Conservation (phyloP, 495 filamentous ascomycete species). For the Gamarada debralockiae region DNA sequence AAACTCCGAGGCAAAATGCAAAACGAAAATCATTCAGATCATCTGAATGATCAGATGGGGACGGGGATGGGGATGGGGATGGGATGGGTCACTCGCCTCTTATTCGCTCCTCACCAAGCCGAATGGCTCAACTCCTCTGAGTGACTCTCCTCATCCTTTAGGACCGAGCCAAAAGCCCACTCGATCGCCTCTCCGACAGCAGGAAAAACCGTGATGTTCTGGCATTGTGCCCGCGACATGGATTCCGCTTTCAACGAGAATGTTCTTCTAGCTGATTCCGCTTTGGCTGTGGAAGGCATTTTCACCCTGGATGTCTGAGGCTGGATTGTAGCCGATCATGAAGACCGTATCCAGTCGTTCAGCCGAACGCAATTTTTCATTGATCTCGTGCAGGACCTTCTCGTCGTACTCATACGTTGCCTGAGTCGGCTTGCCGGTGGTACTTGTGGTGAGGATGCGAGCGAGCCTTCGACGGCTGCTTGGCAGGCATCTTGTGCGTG, state of each 20-base stretch:
- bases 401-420: slow-evolving; percentile 81
- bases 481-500: slow-evolving; percentile 76
- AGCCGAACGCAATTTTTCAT: slow-evolving; percentile 33
- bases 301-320: slow-evolving; percentile 80
- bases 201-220: slow-evolving; percentile 11
- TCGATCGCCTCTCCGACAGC: slow-evolving; percentile 30
- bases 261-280: slow-evolving; percentile 69
- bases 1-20: too few species aligned
- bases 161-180: too few species aligned
- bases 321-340: slow-evolving; percentile 95
- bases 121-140: not conserved
- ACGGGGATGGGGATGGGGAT: too few species aligned
- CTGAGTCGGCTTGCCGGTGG: slow-evolving; percentile 78
- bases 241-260: slow-evolving; percentile 83
- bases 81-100: not conserved
- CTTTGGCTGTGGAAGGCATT: slow-evolving; percentile 61
- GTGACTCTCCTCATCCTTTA: not conserved
- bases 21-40: too few species aligned
- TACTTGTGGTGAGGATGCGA: too few species aligned
- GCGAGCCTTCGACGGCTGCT: too few species aligned
- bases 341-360: slow-evolving; percentile 56
- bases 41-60: too few species aligned
- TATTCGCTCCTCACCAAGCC: not conserved
- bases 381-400: slow-evolving; percentile 54
- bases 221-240: slow-evolving; percentile 38